Conservation (phyloP, 2,329 filamentous ascomycete species). For the Acephala macrosclerotiorum region DNA sequence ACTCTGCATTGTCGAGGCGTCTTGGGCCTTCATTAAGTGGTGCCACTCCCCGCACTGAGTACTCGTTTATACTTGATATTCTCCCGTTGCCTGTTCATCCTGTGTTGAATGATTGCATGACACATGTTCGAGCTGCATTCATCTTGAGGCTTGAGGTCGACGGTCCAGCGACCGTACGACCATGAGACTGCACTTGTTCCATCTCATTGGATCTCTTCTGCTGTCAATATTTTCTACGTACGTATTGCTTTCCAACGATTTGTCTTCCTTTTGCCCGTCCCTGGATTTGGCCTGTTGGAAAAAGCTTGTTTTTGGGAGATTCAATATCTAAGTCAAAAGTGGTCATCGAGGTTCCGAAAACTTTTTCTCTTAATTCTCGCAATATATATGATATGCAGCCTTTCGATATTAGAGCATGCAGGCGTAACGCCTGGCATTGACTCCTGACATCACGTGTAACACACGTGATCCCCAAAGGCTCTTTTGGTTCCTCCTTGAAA, state of each 20-base stretch:
- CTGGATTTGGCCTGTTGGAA: not conserved
- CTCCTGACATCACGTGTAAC: not conserved
- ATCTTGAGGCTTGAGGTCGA: not conserved
- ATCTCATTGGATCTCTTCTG: not conserved
- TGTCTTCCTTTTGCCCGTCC: not conserved
- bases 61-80: not conserved
- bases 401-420: not conserved
- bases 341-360: not conserved
- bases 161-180: not conserved
- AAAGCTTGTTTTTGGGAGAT: slow-evolving; percentile 1
- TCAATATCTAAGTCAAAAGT: not conserved
- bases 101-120: not conserved
- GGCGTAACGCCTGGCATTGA: not conserved
- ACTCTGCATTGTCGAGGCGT: not conserved
- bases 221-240: slow-evolving; percentile 3
- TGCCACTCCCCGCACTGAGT: not conserved
- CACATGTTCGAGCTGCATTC: not conserved
- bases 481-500: not conserved
- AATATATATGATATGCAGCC: not conserved
- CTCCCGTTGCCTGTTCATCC: not conserved
- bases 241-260: not conserved
- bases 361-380: not conserved
- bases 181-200: slow-evolving; percentile 1
- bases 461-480: not conserved
- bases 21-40: not conserved